Conservation (phyloP, 106 monocot species). For the Agapanthus africanus region DNA sequence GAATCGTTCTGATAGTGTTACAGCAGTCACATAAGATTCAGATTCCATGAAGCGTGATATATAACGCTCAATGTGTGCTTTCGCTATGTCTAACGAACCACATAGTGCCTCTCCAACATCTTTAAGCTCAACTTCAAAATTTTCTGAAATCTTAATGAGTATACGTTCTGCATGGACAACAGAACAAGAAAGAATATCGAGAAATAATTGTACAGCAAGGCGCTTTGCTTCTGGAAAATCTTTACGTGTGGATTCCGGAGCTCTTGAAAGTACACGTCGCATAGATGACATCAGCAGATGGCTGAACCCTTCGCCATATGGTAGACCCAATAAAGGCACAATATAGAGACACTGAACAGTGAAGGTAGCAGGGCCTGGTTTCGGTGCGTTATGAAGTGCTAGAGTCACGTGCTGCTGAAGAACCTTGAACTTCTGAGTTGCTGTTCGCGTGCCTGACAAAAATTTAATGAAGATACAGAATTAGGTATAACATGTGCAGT, state of each 20-base stretch:
- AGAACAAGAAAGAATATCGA: constrained; percentile 49
- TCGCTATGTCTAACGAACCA: constrained; percentile 33
- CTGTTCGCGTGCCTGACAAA: constrained; percentile 63
- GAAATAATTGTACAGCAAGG: constrained; percentile 46
- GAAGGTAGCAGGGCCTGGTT: constrained; percentile 63
- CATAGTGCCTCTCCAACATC: constrained; percentile 53
- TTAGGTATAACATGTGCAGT: neutral
- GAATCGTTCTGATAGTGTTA: constrained; percentile 60
- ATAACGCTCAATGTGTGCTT: constrained; percentile 32
- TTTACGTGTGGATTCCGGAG: constrained; percentile 12
- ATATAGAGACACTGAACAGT: constrained; percentile 76
- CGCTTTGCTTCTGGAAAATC: constrained; percentile 54
- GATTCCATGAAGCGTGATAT: constrained; percentile 52
- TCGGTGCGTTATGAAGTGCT: constrained; percentile 52
- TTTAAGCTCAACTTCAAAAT: constrained; percentile 63
- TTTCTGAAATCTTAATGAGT: constrained; percentile 66
- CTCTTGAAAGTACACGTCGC: constrained; percentile 39
- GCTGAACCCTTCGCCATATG: constrained; percentile 84
- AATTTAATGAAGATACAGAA: constrained; percentile 1
- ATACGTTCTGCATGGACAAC: constrained; percentile 78
- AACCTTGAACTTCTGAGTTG: constrained; percentile 68
- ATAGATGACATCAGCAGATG: constrained; percentile 81
- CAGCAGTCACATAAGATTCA: constrained; percentile 69
- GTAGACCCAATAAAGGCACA: constrained; percentile 63
- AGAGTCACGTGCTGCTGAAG: constrained; percentile 65